Evolutionary conservation across 2,329 filamentous ascomycete genomes (phyloP).

Genomic region (Ophiostoma piceae): DNA sequence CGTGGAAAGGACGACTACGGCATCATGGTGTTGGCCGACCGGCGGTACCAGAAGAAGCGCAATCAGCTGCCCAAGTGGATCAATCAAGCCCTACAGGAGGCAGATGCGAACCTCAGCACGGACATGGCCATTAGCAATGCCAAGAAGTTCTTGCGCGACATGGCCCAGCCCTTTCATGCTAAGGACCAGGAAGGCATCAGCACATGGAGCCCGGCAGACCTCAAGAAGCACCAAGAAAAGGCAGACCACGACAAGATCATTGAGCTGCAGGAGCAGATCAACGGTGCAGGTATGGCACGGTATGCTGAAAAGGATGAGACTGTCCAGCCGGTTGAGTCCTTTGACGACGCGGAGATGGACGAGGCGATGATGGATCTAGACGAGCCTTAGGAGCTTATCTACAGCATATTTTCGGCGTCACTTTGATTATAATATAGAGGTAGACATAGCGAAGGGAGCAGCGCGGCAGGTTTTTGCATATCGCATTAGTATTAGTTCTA

Average conservation of each 20-base stretch:
- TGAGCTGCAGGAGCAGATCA: slow-evolving; percentile 48
- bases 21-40: slow-evolving; percentile 97
- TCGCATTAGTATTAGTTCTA: background rate
- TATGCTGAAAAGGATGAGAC: slow-evolving; percentile 31
- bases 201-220: slow-evolving; percentile 62
- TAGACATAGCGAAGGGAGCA: background rate
- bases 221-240: slow-evolving; percentile 64
- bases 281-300: slow-evolving; percentile 27
- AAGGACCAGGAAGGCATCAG: slow-evolving; percentile 79
- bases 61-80: slow-evolving; percentile 95
- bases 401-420: background rate
- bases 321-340: slow-evolving; percentile 23
- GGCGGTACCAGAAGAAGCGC: slow-evolving; percentile 87
- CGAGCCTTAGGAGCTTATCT: background rate
- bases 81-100: slow-evolving; percentile 75
- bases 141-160: slow-evolving; percentile 81
- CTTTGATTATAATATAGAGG: background rate
- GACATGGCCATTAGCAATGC: slow-evolving; percentile 90
- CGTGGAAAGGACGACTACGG: slow-evolving; percentile 98
- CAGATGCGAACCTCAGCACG: slow-evolving; percentile 83
- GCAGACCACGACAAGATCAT: slow-evolving; percentile 62
- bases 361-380: slow-evolving; percentile 40
- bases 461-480: background rate
- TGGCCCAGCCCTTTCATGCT: slow-evolving; percentile 83
- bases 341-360: slow-evolving; percentile 48